A percentile compares a stretch with the other conserved stretches of the same genome.
These are phyloP conservation scores for Paxillus ammoniavirescens DNA, from an alignment of 768 basidiomycete genomes.

Conservation along the genomic window DNA sequence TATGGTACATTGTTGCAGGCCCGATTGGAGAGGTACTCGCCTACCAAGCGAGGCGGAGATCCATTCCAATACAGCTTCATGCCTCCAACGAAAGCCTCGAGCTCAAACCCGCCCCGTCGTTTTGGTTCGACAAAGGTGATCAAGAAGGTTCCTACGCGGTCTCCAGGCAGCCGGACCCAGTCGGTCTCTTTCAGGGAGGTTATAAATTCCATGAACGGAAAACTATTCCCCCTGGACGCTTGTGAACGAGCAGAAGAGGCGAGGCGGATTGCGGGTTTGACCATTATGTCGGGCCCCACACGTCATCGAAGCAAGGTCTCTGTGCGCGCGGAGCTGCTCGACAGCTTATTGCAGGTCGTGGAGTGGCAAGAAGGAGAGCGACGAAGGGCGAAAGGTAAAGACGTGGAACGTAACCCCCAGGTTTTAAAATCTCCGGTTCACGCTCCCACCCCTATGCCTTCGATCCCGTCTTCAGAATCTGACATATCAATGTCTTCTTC, in stretches of 20 bases:
- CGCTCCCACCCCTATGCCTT: constrained; percentile 15
- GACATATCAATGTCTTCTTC: constrained; percentile 24
- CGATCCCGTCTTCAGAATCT: constrained; percentile 22
- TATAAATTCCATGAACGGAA: constrained; percentile 54
- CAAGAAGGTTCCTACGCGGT: constrained; percentile 6
- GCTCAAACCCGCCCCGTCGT: constrained; percentile 20
- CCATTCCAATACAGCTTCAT: constrained; percentile 35
- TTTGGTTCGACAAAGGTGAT: constrained; percentile 4
- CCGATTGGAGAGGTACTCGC: constrained; percentile 7
- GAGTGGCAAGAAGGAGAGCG: constrained; percentile 42
- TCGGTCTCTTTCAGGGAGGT: constrained; percentile 57
- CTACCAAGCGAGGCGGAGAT: constrained; percentile 19
- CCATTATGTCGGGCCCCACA: constrained; percentile 10
- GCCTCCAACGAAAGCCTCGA: constrained; percentile 22
- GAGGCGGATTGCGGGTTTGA: constrained; percentile 25
- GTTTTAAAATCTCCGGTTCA: constrained; percentile 6
- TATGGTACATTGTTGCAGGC: constrained; percentile 11
- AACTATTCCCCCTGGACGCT: constrained; percentile 48
- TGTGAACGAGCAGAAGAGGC: constrained; percentile 33
- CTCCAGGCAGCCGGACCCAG: constrained; percentile 24
- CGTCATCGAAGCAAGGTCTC: constrained; percentile 20
- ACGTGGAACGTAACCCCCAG: constrained; percentile 32
- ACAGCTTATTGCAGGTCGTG: constrained; percentile 42
- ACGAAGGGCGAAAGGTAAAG: constrained; percentile 39
- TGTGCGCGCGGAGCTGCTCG: constrained; percentile 38